Evolutionary conservation across 208 protist species (phyloP).

Genomic region (Leptomonas pyrrhocoris): DNA sequence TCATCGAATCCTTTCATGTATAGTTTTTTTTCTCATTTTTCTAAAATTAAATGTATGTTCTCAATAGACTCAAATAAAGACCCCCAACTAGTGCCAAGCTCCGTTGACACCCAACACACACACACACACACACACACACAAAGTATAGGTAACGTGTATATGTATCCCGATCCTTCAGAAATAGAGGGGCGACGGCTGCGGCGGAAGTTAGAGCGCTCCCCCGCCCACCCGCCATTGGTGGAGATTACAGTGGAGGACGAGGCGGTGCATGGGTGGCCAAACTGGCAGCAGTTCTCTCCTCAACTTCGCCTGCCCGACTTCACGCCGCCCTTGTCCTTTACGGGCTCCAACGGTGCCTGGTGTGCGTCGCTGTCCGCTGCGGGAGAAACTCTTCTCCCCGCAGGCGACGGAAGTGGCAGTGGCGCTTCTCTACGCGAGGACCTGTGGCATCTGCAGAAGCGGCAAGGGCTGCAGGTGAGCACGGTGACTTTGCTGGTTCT

Average conservation of each 20-base stretch:
- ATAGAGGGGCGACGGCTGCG: not conserved
- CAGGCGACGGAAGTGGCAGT: not conserved
- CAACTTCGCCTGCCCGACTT: not conserved
- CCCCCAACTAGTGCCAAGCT: no score
- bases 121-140: no score
- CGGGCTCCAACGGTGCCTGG: not conserved
- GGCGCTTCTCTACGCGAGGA: not conserved
- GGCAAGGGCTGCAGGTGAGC: slow-evolving; percentile 5
- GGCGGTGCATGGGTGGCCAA: slow-evolving; percentile 14
- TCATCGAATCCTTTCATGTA: no score
- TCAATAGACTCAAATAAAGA: no score
- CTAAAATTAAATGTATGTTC: no score
- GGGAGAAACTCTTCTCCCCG: not conserved
- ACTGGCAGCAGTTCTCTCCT: slow-evolving; percentile 12
- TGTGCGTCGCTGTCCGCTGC: not conserved
- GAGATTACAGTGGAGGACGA: slow-evolving; percentile 3
- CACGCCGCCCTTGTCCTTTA: not conserved
- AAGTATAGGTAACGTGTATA: no score
- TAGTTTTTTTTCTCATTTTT: no score
- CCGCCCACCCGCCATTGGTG: not conserved
- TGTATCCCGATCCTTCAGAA: no score
- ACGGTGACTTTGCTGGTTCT: slow-evolving; percentile 25
- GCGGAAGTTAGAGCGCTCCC: not conserved
- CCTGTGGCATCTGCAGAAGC: not conserved
- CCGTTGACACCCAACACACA: no score